These are phyloP conservation scores for Irpex sp. DNA, from an alignment of 1,284 basidiomycete species.

Conservation along the genomic window DNA sequence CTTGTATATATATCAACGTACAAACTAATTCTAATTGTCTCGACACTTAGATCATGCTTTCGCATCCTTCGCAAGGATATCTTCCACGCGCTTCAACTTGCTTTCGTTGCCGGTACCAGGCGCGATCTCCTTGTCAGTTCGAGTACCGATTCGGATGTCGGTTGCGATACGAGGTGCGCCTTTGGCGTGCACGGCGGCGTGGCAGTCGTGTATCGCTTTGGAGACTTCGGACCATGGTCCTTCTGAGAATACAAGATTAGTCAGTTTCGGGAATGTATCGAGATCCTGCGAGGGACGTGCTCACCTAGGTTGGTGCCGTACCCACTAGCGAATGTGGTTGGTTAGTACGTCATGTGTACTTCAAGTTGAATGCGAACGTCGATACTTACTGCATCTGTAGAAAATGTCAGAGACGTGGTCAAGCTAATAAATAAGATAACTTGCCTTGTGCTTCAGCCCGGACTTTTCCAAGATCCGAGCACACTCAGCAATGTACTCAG, in stretches of 20 bases:
- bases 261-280: too few relatives aligned
- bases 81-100: conserved; percentile 77
- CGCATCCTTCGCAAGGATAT: conserved; percentile 52
- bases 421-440: conserved; percentile 10
- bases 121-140: conserved; percentile 62
- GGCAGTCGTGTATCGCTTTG: conserved; percentile 81
- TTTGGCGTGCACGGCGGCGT: conserved; percentile 78
- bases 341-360: too few relatives aligned
- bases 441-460: conserved; percentile 76
- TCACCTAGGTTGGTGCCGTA: conserved; percentile 93
- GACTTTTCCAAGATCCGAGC: conserved; percentile 76
- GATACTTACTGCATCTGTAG: conserved; percentile 83
- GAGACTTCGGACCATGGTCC: conserved; percentile 82
- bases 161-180: conserved; percentile 75
- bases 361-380: too few relatives aligned
- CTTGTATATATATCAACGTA: background rate
- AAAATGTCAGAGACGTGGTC: too few relatives aligned
- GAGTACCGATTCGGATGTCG: conserved; percentile 89
- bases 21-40: background rate
- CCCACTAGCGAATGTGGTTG: conserved; percentile 43
- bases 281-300: too few relatives aligned
- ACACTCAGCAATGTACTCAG: conserved; percentile 72
- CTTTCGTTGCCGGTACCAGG: conserved; percentile 68
- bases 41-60: too few relatives aligned
- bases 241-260: conserved; percentile 38